Conservation (phyloP, 1,139 yeast genomes). For the Candida labiduridarum region DNA sequence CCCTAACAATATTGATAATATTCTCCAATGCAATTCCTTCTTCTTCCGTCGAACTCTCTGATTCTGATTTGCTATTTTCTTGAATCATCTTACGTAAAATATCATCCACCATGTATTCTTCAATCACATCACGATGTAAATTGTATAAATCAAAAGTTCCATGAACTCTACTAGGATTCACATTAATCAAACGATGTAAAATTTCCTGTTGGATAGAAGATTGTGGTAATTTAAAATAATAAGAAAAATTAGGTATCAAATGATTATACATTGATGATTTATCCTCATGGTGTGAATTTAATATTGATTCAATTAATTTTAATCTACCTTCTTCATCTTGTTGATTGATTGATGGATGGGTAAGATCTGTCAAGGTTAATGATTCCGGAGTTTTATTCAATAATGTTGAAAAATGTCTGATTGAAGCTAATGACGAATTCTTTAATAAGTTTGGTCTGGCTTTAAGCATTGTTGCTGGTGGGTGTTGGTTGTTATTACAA, state of each 20-base stretch:
- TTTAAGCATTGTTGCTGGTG: not conserved
- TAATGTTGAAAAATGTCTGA: constrained; percentile 16
- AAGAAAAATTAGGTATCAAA: constrained; percentile 33
- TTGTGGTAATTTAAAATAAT: constrained; percentile 24
- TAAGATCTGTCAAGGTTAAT: constrained; percentile 8
- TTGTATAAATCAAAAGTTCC: constrained; percentile 35
- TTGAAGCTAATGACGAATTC: no score
- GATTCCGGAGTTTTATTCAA: constrained; percentile 19
- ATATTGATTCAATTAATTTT: constrained; percentile 13
- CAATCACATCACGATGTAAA: constrained; percentile 21
- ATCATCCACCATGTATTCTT: constrained; percentile 17
- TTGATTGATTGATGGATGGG: constrained; percentile 9
- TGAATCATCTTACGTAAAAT: constrained; percentile 24
- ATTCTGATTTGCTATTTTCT: constrained; percentile 15
- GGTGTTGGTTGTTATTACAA: not conserved
- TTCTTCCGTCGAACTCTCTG: not conserved
- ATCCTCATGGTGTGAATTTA: constrained; percentile 13
- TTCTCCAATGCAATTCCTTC: constrained; percentile 14
- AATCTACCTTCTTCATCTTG: constrained; percentile 14
- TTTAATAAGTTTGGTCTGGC: not conserved
- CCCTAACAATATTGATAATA: constrained; percentile 7
- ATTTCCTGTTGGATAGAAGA: constrained; percentile 16
- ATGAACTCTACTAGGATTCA: constrained; percentile 47
- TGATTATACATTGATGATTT: constrained; percentile 14
- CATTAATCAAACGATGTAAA: constrained; percentile 27